A percentile compares a stretch with the other conserved stretches of the same genome.
phyloP scores from a whole-genome alignment of 164 flowering plant species.

The Tetrastigma voinierianum region DNA sequence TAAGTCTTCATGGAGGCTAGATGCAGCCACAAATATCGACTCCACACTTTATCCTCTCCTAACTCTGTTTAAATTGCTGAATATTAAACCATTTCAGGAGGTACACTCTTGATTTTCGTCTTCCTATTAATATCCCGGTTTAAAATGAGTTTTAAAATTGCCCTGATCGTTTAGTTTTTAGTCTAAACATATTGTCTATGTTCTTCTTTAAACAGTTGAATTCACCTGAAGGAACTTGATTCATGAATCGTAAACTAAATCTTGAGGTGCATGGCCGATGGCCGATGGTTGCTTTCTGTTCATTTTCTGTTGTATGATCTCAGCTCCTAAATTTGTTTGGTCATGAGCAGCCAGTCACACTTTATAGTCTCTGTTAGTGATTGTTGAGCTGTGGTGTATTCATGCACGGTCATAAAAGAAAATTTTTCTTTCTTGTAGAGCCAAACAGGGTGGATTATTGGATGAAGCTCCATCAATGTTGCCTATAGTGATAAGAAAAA shows the following conservation, averaged over 20 bases:
- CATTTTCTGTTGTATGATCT: not conserved
- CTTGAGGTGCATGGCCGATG: conserved; percentile 42
- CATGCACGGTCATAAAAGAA: not conserved
- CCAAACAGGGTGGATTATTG: conserved; percentile 33
- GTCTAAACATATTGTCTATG: conserved; percentile 4
- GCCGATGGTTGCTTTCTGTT: conserved; percentile 11
- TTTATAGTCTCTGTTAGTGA: not conserved
- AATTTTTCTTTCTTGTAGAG: conserved; percentile 1
- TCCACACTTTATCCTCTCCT: conserved; percentile 52
- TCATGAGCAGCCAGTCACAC: not conserved
- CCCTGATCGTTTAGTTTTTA: not conserved
- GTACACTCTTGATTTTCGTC: conserved; percentile 22
- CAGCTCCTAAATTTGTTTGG: not conserved
- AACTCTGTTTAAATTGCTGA: conserved; percentile 49
- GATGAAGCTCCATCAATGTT: conserved; percentile 27
- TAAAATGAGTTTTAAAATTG: not conserved
- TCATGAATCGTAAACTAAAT: conserved; percentile 47
- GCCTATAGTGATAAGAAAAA: conserved; percentile 38
- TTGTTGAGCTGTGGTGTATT: not conserved
- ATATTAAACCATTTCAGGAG: conserved; percentile 55
- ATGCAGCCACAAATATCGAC: conserved; percentile 32
- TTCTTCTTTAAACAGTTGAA: conserved; percentile 45
- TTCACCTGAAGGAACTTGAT: conserved; percentile 71
- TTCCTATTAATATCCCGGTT: not conserved
- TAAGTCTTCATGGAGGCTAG: conserved; percentile 49